A percentile compares a stretch with the other conserved stretches of the same genome.
phyloP scores from a whole-genome alignment of 2,329 filamentous ascomycete species.

The Paecilomyces dactylethromorphus region DNA sequence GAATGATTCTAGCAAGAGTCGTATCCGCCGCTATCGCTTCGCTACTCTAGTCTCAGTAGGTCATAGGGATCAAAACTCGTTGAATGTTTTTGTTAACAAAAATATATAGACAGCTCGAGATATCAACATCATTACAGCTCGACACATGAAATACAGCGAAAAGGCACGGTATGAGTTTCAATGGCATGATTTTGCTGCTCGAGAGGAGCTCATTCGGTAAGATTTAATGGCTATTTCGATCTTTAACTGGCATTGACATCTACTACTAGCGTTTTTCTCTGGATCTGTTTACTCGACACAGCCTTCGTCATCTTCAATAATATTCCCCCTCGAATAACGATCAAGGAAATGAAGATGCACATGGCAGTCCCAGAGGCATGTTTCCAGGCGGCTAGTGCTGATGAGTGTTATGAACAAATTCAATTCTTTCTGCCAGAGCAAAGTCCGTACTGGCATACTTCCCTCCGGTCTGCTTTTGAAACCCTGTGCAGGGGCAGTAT shows the following conservation, averaged over 20 bases:
- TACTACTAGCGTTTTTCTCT: conserved; percentile 17
- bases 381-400: conserved; percentile 29
- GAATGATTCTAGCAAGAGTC: conserved; percentile 23
- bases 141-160: conserved; percentile 21
- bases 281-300: conserved; percentile 32
- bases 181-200: conserved; percentile 25
- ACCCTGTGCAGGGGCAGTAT: background rate
- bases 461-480: background rate
- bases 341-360: conserved; percentile 34
- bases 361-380: conserved; percentile 29
- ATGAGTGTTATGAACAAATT: conserved; percentile 15
- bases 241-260: background rate
- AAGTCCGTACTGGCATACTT: background rate
- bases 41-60: conserved; percentile 30
- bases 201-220: conserved; percentile 29
- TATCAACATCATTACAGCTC: too few species aligned
- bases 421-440: background rate
- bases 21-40: conserved; percentile 30
- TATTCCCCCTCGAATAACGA: conserved; percentile 32
- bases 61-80: too few species aligned
- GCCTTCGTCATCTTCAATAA: conserved; percentile 39
- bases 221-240: background rate
- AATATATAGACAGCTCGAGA: too few species aligned
- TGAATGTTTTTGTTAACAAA: too few species aligned
- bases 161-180: conserved; percentile 23